These are phyloP conservation scores for Asterionellopsis glacialis DNA, from an alignment of 108 stramenopile genomes.

Conservation along the genomic window DNA sequence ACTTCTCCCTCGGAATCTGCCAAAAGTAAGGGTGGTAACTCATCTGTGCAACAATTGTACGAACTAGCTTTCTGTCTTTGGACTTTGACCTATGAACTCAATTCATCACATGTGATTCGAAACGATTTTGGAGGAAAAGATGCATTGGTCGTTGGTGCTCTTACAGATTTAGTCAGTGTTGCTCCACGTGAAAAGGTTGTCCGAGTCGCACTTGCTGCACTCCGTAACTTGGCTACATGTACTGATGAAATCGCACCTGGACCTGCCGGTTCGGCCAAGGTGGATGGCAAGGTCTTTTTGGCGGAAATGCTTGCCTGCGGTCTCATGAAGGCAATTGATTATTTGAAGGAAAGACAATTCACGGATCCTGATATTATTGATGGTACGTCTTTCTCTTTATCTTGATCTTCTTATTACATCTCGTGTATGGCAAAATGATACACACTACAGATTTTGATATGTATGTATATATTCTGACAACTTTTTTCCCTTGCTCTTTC, in stretches of 20 bases:
- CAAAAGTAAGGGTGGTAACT: slow-evolving; percentile 52
- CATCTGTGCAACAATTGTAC: slow-evolving; percentile 91
- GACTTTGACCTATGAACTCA: slow-evolving; percentile 88
- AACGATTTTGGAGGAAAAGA: slow-evolving; percentile 73
- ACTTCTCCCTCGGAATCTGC: slow-evolving; percentile 6
- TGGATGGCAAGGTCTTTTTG: slow-evolving; percentile 65
- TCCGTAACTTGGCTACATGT: slow-evolving; percentile 79
- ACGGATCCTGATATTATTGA: slow-evolving; percentile 87
- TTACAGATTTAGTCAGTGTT: slow-evolving; percentile 78
- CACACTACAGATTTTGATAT: not conserved
- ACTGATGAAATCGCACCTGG: slow-evolving; percentile 29
- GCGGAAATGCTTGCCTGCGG: slow-evolving; percentile 90
- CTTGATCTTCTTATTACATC: not conserved
- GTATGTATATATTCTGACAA: not conserved
- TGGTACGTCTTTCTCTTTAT: not conserved
- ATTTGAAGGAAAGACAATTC: slow-evolving; percentile 82
- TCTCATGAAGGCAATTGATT: slow-evolving; percentile 80
- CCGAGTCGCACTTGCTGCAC: slow-evolving; percentile 78
- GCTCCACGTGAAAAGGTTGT: slow-evolving; percentile 93
- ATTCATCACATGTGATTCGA: slow-evolving; percentile 54
- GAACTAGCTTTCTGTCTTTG: slow-evolving; percentile 93
- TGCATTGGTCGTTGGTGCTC: slow-evolving; percentile 49
- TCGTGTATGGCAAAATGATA: not conserved
- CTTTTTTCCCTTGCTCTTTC: not conserved
- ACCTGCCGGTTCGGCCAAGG: slow-evolving; percentile 25